A percentile compares a stretch with the other conserved stretches of the same genome.
Evolutionary conservation across 805 yeast genomes (phyloP).

Genomic region (Candida manassasensis): DNA sequence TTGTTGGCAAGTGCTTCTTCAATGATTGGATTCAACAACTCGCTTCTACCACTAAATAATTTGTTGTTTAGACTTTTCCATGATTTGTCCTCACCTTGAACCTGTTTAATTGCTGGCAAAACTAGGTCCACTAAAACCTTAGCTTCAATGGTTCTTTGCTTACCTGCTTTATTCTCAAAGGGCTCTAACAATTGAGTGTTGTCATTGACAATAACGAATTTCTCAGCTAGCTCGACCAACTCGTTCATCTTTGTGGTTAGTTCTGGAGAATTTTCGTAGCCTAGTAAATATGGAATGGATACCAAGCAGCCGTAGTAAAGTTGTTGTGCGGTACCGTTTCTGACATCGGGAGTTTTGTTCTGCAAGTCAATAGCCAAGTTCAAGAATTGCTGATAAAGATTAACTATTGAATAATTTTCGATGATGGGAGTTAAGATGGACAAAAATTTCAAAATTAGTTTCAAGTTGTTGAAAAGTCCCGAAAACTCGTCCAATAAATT

Average conservation of each 20-base stretch:
- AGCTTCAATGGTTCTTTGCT: conserved; percentile 23
- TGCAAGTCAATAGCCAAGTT: conserved; percentile 55
- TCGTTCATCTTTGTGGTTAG: conserved; percentile 30
- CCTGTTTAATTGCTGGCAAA: conserved; percentile 42
- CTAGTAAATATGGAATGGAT: conserved; percentile 60
- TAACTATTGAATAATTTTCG: conserved; percentile 35
- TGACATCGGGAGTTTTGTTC: conserved; percentile 15
- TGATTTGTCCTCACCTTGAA: conserved; percentile 32
- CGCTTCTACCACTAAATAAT: conserved; percentile 30
- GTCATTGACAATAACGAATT: conserved; percentile 26
- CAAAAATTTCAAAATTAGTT: conserved; percentile 65
- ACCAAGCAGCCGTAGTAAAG: conserved; percentile 57
- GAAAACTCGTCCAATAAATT: conserved; percentile 25
- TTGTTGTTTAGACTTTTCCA: conserved; percentile 34
- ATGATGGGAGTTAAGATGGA: conserved; percentile 63
- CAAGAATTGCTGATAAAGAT: conserved; percentile 51
- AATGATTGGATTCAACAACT: conserved; percentile 28
- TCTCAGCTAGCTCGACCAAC: conserved; percentile 42
- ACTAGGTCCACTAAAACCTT: conserved; percentile 45
- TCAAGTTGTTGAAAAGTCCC: conserved; percentile 68
- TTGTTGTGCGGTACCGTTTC: conserved; percentile 64
- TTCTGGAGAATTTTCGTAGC: conserved; percentile 33
- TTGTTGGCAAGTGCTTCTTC: conserved; percentile 30
- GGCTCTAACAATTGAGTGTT: conserved; percentile 26
- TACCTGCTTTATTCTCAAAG: conserved; percentile 17